Evolutionary conservation across 139 green algal genomes (phyloP).

Genomic region (Chlamydomonas urium): DNA sequence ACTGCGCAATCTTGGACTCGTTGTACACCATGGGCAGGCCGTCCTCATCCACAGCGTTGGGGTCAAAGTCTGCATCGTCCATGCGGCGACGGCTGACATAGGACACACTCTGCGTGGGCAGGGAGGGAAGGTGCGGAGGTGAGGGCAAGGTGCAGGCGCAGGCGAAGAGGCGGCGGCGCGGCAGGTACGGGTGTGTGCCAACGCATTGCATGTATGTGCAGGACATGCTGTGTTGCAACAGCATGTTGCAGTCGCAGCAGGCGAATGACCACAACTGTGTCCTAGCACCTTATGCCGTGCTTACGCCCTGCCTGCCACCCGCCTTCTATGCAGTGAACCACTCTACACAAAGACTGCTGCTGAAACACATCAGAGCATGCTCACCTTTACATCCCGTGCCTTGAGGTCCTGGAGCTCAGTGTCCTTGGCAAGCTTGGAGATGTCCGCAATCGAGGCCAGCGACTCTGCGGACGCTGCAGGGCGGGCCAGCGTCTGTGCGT

Average conservation of each 20-base stretch:
- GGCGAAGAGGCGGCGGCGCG: not conserved
- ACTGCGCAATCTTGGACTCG: conserved; percentile 56
- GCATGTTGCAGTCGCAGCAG: not conserved
- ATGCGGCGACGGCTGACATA: conserved; percentile 67
- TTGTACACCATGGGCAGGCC: conserved; percentile 73
- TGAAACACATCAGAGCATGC: not conserved
- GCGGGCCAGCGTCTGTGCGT: too few relatives aligned
- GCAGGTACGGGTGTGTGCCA: not conserved
- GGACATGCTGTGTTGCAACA: not conserved
- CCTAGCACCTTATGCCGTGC: not conserved
- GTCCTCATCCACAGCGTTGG: conserved; percentile 66
- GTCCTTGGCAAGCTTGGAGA: not conserved
- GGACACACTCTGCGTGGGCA: conserved; percentile 35
- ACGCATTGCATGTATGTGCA: not conserved
- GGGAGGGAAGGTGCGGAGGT: not conserved
- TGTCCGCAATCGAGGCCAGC: too few relatives aligned
- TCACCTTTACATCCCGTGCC: conserved; percentile 1
- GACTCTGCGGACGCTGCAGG: too few relatives aligned
- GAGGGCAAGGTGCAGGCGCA: not conserved
- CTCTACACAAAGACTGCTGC: not conserved
- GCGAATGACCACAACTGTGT: not conserved
- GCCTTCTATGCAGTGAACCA: not conserved
- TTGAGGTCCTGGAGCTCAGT: not conserved
- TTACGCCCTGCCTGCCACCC: not conserved
- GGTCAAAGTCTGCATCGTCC: conserved; percentile 60